Conservation (phyloP, 2,329 filamentous ascomycete species). For the Neofusicoccum laricinum region DNA sequence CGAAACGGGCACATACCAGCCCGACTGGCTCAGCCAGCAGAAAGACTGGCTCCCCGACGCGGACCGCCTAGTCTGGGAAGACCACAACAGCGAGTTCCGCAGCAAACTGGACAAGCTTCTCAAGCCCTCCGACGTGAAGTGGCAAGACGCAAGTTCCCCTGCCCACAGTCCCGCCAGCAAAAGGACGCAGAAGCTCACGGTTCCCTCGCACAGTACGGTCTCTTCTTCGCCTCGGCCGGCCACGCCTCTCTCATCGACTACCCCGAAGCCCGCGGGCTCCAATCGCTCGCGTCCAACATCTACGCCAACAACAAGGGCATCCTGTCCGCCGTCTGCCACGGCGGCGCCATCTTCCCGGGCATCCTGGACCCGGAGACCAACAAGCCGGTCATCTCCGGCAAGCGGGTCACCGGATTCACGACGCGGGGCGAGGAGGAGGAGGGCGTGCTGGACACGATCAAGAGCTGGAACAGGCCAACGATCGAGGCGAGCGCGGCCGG, state of each 20-base stretch:
- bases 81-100: conserved; percentile 43
- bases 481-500: conserved; percentile 31
- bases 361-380: conserved; percentile 30
- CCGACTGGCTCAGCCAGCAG: conserved; percentile 46
- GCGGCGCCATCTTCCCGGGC: conserved; percentile 38
- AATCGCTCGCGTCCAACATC: conserved; percentile 41
- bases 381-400: conserved; percentile 33
- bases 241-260: conserved; percentile 50
- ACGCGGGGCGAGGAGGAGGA: conserved; percentile 35
- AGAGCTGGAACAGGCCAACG: conserved; percentile 30
- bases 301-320: conserved; percentile 40
- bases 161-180: no score
- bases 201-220: no score
- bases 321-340: conserved; percentile 44
- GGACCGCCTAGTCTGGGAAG: conserved; percentile 41
- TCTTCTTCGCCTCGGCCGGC: conserved; percentile 45
- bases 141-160: no score
- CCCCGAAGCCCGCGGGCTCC: conserved; percentile 40
- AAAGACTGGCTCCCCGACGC: conserved; percentile 42
- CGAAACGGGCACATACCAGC: conserved; percentile 44
- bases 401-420: conserved; percentile 40
- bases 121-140: conserved; percentile 38
- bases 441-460: conserved; percentile 33
- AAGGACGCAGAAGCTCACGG: no score
- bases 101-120: conserved; percentile 44